These are phyloP conservation scores for Chlorophyllum brunneum DNA, from an alignment of 768 basidiomycete species.

Conservation along the genomic window DNA sequence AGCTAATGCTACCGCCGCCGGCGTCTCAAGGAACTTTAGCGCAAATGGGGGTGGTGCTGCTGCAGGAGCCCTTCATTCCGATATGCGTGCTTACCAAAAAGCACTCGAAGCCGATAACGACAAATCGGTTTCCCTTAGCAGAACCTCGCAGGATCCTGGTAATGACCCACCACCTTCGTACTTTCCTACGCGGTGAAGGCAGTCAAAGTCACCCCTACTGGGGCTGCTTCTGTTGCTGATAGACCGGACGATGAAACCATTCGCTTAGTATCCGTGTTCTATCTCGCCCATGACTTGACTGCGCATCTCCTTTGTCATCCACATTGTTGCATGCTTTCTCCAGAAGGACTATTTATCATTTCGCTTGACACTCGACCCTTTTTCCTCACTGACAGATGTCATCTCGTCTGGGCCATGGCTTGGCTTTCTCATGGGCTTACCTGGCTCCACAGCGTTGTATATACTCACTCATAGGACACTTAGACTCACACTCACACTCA, in stretches of 20 bases:
- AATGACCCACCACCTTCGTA: constrained; percentile 8
- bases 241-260: too few relatives aligned
- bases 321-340: neutral
- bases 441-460: too few relatives aligned
- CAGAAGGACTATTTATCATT: neutral
- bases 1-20: neutral
- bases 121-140: neutral
- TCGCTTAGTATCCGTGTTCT: too few relatives aligned
- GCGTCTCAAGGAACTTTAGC: too few relatives aligned
- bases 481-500: neutral
- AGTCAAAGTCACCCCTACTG: neutral
- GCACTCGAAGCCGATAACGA: constrained; percentile 20
- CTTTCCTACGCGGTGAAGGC: constrained; percentile 4
- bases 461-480: too few relatives aligned
- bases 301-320: too few relatives aligned
- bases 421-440: too few relatives aligned
- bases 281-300: too few relatives aligned
- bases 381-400: neutral
- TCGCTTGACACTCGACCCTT: neutral
- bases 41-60: neutral
- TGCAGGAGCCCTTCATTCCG: constrained; percentile 17
- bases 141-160: neutral
- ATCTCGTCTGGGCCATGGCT: too few relatives aligned
- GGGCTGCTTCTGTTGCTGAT: neutral
- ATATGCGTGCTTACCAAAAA: constrained; percentile 23